Evolutionary conservation across 345 rosid species (phyloP).

Genomic region (Brassica nigra): DNA sequence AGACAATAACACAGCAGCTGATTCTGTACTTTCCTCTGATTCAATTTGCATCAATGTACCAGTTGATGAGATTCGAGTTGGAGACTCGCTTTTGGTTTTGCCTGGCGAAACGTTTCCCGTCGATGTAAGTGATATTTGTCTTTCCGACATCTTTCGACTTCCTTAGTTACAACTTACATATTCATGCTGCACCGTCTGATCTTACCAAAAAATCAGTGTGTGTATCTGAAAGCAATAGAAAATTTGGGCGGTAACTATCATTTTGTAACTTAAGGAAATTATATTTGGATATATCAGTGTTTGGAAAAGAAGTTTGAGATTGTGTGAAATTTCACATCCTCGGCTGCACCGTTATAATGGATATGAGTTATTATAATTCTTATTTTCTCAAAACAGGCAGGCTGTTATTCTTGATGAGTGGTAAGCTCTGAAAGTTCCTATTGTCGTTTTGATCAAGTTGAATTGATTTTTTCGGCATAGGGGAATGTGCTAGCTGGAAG

Average conservation of each 20-base stretch:
- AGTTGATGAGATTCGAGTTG: constrained; percentile 85
- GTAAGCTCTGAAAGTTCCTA: background rate
- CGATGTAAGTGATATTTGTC: constrained; percentile 62
- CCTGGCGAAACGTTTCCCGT: constrained; percentile 96
- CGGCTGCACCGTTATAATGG: background rate
- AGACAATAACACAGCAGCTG: constrained; percentile 53
- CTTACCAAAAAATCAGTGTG: background rate
- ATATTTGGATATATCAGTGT: background rate
- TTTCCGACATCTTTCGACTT: constrained; percentile 17
- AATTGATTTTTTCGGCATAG: constrained; percentile 43
- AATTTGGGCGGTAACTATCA: constrained; percentile 6
- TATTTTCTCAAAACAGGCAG: background rate
- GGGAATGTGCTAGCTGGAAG: constrained; percentile 89
- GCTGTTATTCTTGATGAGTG: background rate
- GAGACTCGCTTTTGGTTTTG: constrained; percentile 80
- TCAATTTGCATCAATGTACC: constrained; percentile 83
- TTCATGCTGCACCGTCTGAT: constrained; percentile 16
- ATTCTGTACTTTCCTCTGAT: constrained; percentile 72
- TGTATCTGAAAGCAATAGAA: background rate
- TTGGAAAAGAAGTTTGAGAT: background rate
- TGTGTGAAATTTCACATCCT: constrained; percentile 16
- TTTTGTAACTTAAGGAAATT: background rate
- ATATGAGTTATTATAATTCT: background rate
- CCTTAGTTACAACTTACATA: background rate
- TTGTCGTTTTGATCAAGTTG: constrained; percentile 21